Conservation (phyloP, 1,284 basidiomycete genomes). For the Tilletiaria anomala region DNA sequence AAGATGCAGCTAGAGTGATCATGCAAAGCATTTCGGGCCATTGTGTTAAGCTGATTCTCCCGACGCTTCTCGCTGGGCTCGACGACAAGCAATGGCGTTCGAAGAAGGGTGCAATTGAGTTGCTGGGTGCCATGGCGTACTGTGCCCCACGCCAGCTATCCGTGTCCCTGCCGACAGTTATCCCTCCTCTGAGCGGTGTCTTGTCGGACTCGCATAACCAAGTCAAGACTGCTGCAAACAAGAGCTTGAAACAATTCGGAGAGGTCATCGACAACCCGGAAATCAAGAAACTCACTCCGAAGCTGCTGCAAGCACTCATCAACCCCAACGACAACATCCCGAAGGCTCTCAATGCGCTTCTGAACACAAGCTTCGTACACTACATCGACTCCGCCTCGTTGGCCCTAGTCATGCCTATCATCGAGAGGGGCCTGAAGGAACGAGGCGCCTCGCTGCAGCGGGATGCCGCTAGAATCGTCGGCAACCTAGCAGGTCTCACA, state of each 20-base stretch:
- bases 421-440: constrained; percentile 83
- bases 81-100: constrained; percentile 99
- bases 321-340: constrained; percentile 80
- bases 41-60: constrained; percentile 77
- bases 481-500: constrained; percentile 77
- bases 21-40: constrained; percentile 64
- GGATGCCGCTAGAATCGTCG: constrained; percentile 91
- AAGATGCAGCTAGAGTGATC: constrained; percentile 82
- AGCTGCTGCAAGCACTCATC: constrained; percentile 84
- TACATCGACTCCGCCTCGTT: constrained; percentile 96
- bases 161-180: constrained; percentile 85
- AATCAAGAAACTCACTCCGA: constrained; percentile 80
- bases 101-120: constrained; percentile 92
- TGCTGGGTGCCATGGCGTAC: constrained; percentile 98
- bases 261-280: constrained; percentile 52
- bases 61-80: constrained; percentile 72
- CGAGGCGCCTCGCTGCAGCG: constrained; percentile 85
- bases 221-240: constrained; percentile 83
- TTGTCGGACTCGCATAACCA: constrained; percentile 95
- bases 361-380: constrained; percentile 93
- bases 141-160: constrained; percentile 92
- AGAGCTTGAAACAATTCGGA: constrained; percentile 91
- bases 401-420: constrained; percentile 88
- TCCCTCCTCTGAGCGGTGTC: constrained; percentile 83
- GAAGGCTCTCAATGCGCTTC: constrained; percentile 61